Percentiles rank a stretch among this genome's conserved stretches.
phyloP scores from a whole-genome alignment of 2,329 filamentous ascomycete species.

The Dactylellina drechsleri region DNA sequence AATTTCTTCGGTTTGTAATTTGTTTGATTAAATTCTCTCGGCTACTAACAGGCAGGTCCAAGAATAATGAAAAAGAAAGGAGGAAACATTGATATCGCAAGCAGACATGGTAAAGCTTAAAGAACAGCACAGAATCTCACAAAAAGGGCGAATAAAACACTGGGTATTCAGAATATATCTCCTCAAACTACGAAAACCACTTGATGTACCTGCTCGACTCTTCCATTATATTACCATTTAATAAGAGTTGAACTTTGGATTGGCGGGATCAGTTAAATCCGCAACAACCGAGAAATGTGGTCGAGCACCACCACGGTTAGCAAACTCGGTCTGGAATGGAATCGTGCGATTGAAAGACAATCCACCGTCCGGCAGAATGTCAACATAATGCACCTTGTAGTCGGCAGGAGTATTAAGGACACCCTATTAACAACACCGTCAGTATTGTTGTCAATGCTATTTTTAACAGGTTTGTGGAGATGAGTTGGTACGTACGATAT shows the following conservation, averaged over 20 bases:
- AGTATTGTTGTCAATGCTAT: neutral
- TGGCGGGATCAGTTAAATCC: conserved; percentile 43
- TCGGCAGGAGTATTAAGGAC: conserved; percentile 71
- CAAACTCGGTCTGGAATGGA: conserved; percentile 68
- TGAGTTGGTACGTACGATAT: conserved; percentile 59
- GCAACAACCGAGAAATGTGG: conserved; percentile 67
- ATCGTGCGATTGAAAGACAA: conserved; percentile 71
- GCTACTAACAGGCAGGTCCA: no score
- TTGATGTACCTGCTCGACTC: neutral
- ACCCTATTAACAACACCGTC: conserved; percentile 55
- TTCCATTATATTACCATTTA: conserved; percentile 8
- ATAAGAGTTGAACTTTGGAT: conserved; percentile 52
- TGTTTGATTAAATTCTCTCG: no score
- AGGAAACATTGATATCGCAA: conserved; percentile 9
- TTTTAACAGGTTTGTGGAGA: neutral
- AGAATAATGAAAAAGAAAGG: neutral
- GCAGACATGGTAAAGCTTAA: neutral
- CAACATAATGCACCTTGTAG: conserved; percentile 72
- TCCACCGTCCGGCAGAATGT: conserved; percentile 68
- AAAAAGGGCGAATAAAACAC: neutral
- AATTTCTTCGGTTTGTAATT: no score
- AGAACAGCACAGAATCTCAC: neutral
- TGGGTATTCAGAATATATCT: neutral
- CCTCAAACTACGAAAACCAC: neutral
- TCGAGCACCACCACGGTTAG: conserved; percentile 68